Evolutionary conservation across 768 basidiomycete species (phyloP).

Genomic region (Pisolithus marmoratus): DNA sequence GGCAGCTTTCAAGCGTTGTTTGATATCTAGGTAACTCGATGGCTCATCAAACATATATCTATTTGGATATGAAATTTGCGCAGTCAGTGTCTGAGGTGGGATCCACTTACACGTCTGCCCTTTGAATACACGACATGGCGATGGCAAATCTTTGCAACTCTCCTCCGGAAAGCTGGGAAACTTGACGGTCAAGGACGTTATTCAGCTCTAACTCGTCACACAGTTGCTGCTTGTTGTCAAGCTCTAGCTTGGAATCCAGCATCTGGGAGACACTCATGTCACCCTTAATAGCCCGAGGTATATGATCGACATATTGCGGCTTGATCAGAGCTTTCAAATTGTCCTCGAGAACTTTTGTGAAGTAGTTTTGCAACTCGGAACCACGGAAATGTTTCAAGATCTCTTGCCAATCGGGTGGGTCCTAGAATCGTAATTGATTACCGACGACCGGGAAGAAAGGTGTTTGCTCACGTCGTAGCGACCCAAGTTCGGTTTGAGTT

Average conservation of each 20-base stretch:
- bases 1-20: conserved; percentile 91
- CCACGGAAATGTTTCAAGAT: conserved; percentile 98
- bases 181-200: conserved; percentile 80
- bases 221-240: conserved; percentile 83
- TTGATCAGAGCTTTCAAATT: conserved; percentile 98
- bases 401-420: conserved; percentile 99
- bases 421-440: conserved; percentile 38
- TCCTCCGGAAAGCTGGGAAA: conserved; percentile 86
- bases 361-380: conserved; percentile 98
- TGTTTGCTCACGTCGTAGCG: conserved; percentile 75
- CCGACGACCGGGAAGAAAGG: neutral
- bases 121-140: conserved; percentile 93
- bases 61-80: conserved; percentile 6
- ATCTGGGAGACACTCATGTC: conserved; percentile 81
- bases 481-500: conserved; percentile 96
- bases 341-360: conserved; percentile 98
- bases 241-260: conserved; percentile 87
- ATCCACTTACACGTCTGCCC: conserved; percentile 81
- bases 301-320: conserved; percentile 99
- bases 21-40: conserved; percentile 95
- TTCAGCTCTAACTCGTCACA: conserved; percentile 84
- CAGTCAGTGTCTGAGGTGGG: neutral
- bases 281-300: conserved; percentile 93
- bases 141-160: conserved; percentile 98
- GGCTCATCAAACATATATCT: conserved; percentile 99